Conservation (phyloP, 257 asterid genomes). For the Nicotiana paniculata region DNA sequence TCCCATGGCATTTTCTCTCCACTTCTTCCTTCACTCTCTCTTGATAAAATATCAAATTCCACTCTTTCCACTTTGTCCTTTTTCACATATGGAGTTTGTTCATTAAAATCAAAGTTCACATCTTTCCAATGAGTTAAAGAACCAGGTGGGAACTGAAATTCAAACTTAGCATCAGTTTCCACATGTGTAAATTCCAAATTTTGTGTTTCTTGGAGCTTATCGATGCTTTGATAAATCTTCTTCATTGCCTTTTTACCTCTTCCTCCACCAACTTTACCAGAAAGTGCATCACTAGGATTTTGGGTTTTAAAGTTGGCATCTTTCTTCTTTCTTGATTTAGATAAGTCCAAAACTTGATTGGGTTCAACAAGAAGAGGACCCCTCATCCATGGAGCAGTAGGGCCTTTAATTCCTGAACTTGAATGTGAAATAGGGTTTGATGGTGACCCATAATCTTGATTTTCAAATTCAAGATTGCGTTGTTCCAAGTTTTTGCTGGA, state of each 20-base stretch:
- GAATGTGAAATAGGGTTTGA: conserved; percentile 24
- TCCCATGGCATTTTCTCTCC: conserved; percentile 66
- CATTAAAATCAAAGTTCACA: conserved; percentile 15
- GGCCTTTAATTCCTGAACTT: conserved; percentile 46
- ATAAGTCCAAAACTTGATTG: conserved; percentile 43
- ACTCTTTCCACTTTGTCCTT: conserved; percentile 13
- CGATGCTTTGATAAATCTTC: conserved; percentile 55
- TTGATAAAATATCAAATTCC: conserved; percentile 29
- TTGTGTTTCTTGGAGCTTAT: conserved; percentile 40
- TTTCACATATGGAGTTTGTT: conserved; percentile 11
- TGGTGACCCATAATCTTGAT: conserved; percentile 20
- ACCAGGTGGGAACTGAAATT: conserved; percentile 56
- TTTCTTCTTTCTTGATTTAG: conserved; percentile 32
- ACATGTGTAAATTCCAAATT: conserved; percentile 23
- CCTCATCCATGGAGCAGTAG: conserved; percentile 96
- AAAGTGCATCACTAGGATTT: conserved; percentile 36
- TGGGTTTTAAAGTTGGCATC: conserved; percentile 22
- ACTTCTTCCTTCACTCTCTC: conserved; percentile 24
- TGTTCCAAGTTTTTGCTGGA: conserved; percentile 10
- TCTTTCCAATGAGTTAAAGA: conserved; percentile 37
- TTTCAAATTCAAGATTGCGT: conserved; percentile 16
- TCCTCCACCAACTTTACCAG: conserved; percentile 70
- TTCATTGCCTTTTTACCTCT: conserved; percentile 79
- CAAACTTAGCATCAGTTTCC: conserved; percentile 14
- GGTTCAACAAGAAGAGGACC: conserved; percentile 61